Evolutionary conservation across 495 filamentous ascomycete species (phyloP).

Genomic region (Margaritispora aquatica): DNA sequence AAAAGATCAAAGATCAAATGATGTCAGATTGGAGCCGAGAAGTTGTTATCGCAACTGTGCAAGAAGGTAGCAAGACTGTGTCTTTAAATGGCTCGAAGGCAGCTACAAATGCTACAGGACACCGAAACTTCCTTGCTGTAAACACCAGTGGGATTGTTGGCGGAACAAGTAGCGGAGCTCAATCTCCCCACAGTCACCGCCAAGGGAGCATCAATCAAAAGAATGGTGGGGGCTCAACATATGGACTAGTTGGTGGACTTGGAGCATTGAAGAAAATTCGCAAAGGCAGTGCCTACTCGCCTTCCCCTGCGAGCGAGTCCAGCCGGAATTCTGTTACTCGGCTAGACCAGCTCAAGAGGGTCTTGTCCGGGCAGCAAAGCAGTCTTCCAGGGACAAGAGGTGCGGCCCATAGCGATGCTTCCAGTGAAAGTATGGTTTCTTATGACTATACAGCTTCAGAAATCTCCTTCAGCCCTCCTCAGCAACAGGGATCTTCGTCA

Average conservation of each 20-base stretch:
- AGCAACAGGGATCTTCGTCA: background rate
- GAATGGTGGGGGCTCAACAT: slow-evolving; percentile 19
- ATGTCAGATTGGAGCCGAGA: slow-evolving; percentile 75
- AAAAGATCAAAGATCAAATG: slow-evolving; percentile 61
- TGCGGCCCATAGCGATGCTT: slow-evolving; percentile 36
- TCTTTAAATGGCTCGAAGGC: slow-evolving; percentile 68
- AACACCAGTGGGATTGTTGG: slow-evolving; percentile 41
- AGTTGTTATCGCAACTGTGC: slow-evolving; percentile 55
- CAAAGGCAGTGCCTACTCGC: slow-evolving; percentile 41
- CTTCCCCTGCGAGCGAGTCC: slow-evolving; percentile 46
- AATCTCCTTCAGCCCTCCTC: slow-evolving; percentile 38
- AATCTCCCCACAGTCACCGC: slow-evolving; percentile 9
- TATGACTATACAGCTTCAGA: slow-evolving; percentile 48
- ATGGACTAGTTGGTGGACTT: slow-evolving; percentile 25
- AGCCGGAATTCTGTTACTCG: slow-evolving; percentile 64
- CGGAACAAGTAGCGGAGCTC: slow-evolving; percentile 9
- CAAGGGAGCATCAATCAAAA: background rate
- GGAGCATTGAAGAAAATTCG: slow-evolving; percentile 20
- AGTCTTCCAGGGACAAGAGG: slow-evolving; percentile 21
- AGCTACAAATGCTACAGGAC: slow-evolving; percentile 43
- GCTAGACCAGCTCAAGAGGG: slow-evolving; percentile 81
- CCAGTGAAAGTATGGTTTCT: slow-evolving; percentile 53
- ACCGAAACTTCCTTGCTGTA: slow-evolving; percentile 46
- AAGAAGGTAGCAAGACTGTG: slow-evolving; percentile 58
- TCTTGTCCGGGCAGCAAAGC: slow-evolving; percentile 45